Base-by-base conservation (phyloP, 805 yeast genomes). In the Kodamaea kaohsiungensis region DNA sequence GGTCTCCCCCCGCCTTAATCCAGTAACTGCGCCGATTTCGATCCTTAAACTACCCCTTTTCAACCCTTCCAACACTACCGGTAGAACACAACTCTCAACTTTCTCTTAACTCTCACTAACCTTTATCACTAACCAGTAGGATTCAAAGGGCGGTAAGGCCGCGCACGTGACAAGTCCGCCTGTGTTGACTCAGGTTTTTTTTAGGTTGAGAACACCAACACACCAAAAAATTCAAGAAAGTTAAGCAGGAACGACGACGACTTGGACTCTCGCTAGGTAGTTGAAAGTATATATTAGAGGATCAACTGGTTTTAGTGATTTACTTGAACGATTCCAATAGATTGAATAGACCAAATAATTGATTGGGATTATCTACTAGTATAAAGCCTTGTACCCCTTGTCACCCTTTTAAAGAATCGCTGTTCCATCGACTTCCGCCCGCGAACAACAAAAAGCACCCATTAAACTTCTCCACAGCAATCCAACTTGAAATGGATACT, bases 191-290 rank as follows among this genome's bases (percentile, higher is more conserved):
- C 22, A 9, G 45, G 7, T 19, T 16, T 40, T 40, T 40, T 16
- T 17, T n/a, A 40, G 45, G 45, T 40, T 40, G 45, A 40, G 45
- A 40, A 40, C 45, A 40, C 45, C 45, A 40, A 40, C 45, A 39
- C 43, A 30, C 13, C 35, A 40, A 40, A 40, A 40, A 40, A 40
- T 40, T 40, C 45, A 40, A 16, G 17, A 22, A 22, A 22, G 25
- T 6, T 22, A 22, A 22, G 25, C 25, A 22, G 25, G 25, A 22
- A 22, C 25, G 25, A 22, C 25, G 25, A 22, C 25, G 25, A 22
- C 25, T 22, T 22, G 25, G 6, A 22, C 25, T 22, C 25, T 22
- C 25, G 25, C 25, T 22, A 22, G 25, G 3, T 22, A 22, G 25
- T 22, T 22, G 25, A 6, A 22, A 22, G 25, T 22, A 22, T 22